phyloP scores from a whole-genome alignment of 306 rosid genomes.

The Comarum palustre region DNA sequence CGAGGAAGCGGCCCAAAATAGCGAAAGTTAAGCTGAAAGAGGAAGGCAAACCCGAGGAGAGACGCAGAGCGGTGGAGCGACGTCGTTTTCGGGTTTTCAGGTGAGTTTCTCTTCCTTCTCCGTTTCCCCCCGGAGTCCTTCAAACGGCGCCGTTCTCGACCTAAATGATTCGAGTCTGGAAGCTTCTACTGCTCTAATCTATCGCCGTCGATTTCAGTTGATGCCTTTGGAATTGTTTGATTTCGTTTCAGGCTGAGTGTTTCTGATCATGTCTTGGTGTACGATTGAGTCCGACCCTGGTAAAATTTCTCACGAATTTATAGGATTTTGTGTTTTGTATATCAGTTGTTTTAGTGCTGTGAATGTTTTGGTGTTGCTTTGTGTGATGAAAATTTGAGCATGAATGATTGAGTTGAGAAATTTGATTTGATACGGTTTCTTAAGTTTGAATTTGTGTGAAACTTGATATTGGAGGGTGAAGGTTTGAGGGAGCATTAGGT shows the following conservation, averaged over 20 bases:
- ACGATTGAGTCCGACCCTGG: slow-evolving; percentile 99
- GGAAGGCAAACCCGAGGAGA: not conserved
- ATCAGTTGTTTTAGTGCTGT: too few relatives aligned
- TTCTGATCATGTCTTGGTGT: slow-evolving; percentile 87
- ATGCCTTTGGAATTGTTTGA: not conserved
- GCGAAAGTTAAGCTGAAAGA: too few relatives aligned
- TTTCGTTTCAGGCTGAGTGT: slow-evolving; percentile 37
- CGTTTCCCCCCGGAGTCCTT: not conserved
- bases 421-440: not conserved
- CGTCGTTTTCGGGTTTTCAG: slow-evolving; percentile 3
- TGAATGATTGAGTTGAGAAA: not conserved
- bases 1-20: too few relatives aligned
- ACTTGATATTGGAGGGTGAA: not conserved
- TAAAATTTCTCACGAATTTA: slow-evolving; percentile 24
- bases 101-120: slow-evolving; percentile 9
- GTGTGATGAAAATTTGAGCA: not conserved
- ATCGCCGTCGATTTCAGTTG: not conserved
- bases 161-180: not conserved
- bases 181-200: not conserved
- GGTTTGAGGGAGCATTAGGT: not conserved
- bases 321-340: not conserved
- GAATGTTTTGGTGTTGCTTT: not conserved
- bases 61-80: not conserved
- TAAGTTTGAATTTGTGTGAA: not conserved
- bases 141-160: not conserved